These are phyloP conservation scores for Linnemannia hyalina DNA, from an alignment of 192 early-diverging fungal genomes.

Conservation along the genomic window DNA sequence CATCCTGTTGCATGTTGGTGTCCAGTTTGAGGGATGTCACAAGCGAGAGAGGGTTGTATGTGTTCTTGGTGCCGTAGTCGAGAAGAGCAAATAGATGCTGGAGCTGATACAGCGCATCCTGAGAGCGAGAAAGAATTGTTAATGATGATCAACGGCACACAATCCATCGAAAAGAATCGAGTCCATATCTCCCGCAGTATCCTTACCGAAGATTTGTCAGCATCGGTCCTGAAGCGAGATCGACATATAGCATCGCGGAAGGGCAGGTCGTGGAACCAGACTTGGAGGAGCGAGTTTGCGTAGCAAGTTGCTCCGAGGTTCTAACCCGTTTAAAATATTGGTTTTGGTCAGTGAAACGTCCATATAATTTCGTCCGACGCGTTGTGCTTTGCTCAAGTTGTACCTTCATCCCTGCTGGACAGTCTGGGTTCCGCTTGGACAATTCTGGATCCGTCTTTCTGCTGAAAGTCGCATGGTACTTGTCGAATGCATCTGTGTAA, in stretches of 20 bases:
- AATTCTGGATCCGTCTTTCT: background rate
- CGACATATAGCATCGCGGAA: conserved; percentile 47
- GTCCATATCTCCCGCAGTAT: background rate
- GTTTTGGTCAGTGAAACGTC: background rate
- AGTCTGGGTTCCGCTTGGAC: conserved; percentile 7
- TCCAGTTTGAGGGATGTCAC: conserved; percentile 43
- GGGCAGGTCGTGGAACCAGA: conserved; percentile 54
- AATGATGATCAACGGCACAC: background rate
- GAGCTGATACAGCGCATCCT: conserved; percentile 51
- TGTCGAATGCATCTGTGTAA: conserved; percentile 27
- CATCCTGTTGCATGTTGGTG: conserved; percentile 55
- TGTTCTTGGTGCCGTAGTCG: conserved; percentile 28
- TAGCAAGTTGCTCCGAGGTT: conserved; percentile 61
- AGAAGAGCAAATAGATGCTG: conserved; percentile 47
- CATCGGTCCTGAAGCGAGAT: conserved; percentile 3
- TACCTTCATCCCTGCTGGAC: conserved; percentile 52
- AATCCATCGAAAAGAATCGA: background rate
- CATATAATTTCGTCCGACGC: background rate
- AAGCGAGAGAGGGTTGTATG: conserved; percentile 46
- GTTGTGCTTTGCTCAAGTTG: background rate
- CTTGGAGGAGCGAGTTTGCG: conserved; percentile 53
- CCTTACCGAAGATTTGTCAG: conserved; percentile 22
- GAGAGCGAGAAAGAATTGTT: background rate
- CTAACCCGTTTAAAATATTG: conserved; percentile 10
- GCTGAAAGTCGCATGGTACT: background rate